These are phyloP conservation scores for Alternaria panax DNA, from an alignment of 2,329 filamentous ascomycete genomes.

Conservation along the genomic window DNA sequence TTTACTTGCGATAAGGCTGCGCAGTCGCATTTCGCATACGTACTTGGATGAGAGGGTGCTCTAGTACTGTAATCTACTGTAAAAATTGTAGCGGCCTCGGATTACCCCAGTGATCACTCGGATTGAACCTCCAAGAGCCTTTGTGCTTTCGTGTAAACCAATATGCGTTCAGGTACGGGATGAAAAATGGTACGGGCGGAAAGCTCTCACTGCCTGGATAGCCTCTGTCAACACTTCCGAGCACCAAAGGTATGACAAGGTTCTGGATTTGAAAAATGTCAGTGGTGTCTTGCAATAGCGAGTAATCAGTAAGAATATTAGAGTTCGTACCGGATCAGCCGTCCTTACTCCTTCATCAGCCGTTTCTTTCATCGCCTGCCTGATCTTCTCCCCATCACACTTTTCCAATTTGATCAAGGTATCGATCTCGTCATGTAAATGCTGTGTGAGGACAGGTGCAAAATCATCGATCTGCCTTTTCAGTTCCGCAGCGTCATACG, in stretches of 20 bases:
- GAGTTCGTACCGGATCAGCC: slow-evolving; percentile 15
- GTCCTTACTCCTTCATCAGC: slow-evolving; percentile 2
- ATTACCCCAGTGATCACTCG: slow-evolving; percentile 44
- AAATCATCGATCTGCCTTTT: slow-evolving; percentile 26
- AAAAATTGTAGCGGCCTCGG: slow-evolving; percentile 29
- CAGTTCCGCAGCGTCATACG: slow-evolving; percentile 20
- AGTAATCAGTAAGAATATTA: background rate
- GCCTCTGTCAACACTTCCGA: slow-evolving; percentile 44
- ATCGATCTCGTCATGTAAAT: slow-evolving; percentile 32
- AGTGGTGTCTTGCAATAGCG: background rate
- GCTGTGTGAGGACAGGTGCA: slow-evolving; percentile 18
- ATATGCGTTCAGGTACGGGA: slow-evolving; percentile 46
- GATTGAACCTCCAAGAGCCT: slow-evolving; percentile 47
- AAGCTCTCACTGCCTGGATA: slow-evolving; percentile 45
- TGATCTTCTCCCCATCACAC: slow-evolving; percentile 18
- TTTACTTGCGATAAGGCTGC: background rate
- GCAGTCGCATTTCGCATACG: background rate
- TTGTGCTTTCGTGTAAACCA: slow-evolving; percentile 40
- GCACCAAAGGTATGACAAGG: slow-evolving; percentile 40
- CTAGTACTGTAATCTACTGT: background rate
- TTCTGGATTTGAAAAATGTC: slow-evolving; percentile 3
- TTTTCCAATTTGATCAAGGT: slow-evolving; percentile 24
- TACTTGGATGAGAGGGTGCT: background rate
- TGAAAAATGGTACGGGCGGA: slow-evolving; percentile 44
- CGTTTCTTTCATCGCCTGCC: slow-evolving; percentile 10